Base-by-base conservation (phyloP, 345 rosid species). In the Syzygium grande region DNA sequence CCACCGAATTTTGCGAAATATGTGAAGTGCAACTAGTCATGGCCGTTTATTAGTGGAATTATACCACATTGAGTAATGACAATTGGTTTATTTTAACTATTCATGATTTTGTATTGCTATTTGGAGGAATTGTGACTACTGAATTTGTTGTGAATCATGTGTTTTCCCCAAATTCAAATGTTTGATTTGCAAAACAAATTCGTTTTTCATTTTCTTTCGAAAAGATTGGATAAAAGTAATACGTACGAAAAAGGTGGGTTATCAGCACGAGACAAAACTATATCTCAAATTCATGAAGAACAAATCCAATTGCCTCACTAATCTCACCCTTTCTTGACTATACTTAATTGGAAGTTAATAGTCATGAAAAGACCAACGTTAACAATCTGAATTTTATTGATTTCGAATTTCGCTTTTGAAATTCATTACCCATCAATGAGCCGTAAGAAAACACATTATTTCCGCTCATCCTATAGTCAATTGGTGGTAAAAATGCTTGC, bases 291-390 rank as follows among this genome's bases (percentile, higher is more conserved):
- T 68, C 80, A 19, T 34, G 46, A 9, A 19, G 25, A 0, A 9
- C 7, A 1, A 34, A 9, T 34, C 23, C 46, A 68, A 68, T 68
- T 5, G 2, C 7, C 25, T 19, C 2, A 34, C 3, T 25, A 68
- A 68, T 0, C 4, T 34, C 13, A 34, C 43, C 13, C 0, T 17
- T 9, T 17, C 1, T 34, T 0, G 9, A 68, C 6, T 9, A 4
- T 0, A 68, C 46, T 68, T 21, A 34, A 17, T 17, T 4, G 7
- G 4, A 34, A 17, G 22, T 56, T 22, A 29, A 34, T 6, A 68
- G 12, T 7, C 6, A 2, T 0, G 0, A 30, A 30, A 30, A 16
- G 0, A 7, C 8, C 43, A 65, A 30, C 0, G 0, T 3, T 16
- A 1, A 16, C 23, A 0, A 9, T n/a, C 4, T 27, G 25, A 30